Evolutionary conservation across 2,329 filamentous ascomycete genomes (phyloP).

Genomic region (Pseudofabraea citricarpa): DNA sequence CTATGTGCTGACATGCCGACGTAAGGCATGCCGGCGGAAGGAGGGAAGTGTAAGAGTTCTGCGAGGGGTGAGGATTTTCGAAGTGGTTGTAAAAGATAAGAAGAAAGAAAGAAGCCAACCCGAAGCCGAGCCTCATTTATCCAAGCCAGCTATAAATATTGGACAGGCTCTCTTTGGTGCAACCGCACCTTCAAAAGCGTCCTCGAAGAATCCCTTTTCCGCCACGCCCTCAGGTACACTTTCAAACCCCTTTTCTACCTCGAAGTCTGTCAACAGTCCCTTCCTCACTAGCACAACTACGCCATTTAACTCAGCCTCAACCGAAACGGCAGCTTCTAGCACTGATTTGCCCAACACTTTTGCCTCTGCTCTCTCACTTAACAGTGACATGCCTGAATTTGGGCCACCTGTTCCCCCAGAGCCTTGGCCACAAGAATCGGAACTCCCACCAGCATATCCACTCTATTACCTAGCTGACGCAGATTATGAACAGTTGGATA

Average conservation of each 20-base stretch:
- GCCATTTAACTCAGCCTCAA: constrained; percentile 38
- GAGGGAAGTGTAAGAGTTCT: constrained; percentile 75
- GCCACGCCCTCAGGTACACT: constrained; percentile 19
- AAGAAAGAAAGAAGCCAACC: constrained; percentile 24
- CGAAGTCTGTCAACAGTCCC: constrained; percentile 41
- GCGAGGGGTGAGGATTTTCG: constrained; percentile 55
- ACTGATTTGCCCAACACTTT: constrained; percentile 55
- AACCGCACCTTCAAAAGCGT: constrained; percentile 36
- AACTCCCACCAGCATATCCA: constrained; percentile 68
- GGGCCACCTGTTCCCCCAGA: constrained; percentile 43
- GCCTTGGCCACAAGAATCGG: constrained; percentile 68
- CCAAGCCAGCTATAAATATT: constrained; percentile 34
- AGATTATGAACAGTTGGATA: constrained; percentile 82
- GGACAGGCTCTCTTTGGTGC: constrained; percentile 69
- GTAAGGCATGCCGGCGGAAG: constrained; percentile 74
- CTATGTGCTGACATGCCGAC: constrained; percentile 79
- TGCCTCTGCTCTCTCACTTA: constrained; percentile 71
- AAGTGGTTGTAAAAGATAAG: constrained; percentile 16
- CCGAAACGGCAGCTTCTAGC: constrained; percentile 15
- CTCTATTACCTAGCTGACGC: constrained; percentile 78
- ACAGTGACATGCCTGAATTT: constrained; percentile 40
- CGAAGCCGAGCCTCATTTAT: constrained; percentile 19
- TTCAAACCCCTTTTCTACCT: constrained; percentile 24
- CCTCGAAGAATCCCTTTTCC: constrained; percentile 64
- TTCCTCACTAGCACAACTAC: constrained; percentile 45